Percentiles rank a stretch among this genome's conserved stretches.
These are phyloP conservation scores for Fomitopsis pulvina DNA, from an alignment of 768 basidiomycete genomes.

Conservation along the genomic window DNA sequence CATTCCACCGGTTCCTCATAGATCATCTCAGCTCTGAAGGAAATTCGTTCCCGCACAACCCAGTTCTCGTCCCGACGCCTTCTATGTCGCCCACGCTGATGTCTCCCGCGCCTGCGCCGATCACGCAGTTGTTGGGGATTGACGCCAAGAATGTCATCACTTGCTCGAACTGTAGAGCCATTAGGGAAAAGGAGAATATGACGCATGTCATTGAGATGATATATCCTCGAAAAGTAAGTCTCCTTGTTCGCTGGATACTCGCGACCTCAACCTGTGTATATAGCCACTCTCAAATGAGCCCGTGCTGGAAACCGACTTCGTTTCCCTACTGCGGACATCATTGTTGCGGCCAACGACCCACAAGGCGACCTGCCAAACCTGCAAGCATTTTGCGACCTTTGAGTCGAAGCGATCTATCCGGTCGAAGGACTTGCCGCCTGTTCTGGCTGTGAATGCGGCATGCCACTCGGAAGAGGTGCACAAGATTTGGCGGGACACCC, in stretches of 20 bases:
- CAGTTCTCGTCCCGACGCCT: constrained; percentile 28
- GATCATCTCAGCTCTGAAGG: constrained; percentile 79
- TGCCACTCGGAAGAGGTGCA: constrained; percentile 71
- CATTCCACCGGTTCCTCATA: constrained; percentile 89
- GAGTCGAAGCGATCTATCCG: constrained; percentile 62
- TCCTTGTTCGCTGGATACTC: background rate
- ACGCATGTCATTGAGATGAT: constrained; percentile 81
- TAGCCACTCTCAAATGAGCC: constrained; percentile 33
- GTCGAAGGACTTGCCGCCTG: constrained; percentile 64
- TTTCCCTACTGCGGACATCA: constrained; percentile 65
- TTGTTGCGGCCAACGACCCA: constrained; percentile 77
- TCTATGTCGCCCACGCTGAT: constrained; percentile 24
- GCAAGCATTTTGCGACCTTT: constrained; percentile 69
- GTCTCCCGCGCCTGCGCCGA: constrained; percentile 51
- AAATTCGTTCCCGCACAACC: constrained; percentile 56
- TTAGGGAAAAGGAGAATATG: constrained; percentile 68
- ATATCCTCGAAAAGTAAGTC: constrained; percentile 78
- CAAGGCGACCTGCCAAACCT: constrained; percentile 80
- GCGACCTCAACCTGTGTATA: background rate
- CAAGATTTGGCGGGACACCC: constrained; percentile 68
- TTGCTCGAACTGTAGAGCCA: constrained; percentile 69
- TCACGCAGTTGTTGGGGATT: constrained; percentile 83
- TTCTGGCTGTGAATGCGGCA: constrained; percentile 82
- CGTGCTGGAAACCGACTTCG: constrained; percentile 43
- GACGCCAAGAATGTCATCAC: constrained; percentile 68